Conservation (phyloP, 306 rosid genomes). For the Trifolium repens region DNA sequence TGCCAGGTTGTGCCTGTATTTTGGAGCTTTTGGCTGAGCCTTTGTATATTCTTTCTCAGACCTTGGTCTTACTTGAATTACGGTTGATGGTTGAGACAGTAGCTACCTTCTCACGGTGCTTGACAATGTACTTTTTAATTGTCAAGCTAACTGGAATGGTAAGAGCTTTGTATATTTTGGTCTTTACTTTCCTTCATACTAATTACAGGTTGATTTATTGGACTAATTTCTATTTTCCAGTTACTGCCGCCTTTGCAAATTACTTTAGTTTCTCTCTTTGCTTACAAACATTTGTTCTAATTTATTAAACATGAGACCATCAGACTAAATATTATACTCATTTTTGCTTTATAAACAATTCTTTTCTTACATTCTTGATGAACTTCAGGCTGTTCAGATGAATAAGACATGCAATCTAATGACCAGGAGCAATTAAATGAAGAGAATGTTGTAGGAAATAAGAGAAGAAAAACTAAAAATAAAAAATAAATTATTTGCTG, state of each 20-base stretch:
- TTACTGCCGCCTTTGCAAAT: conserved; percentile 3
- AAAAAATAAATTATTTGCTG: conserved; percentile 10
- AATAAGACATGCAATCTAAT: conserved; percentile 34
- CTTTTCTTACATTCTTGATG: conserved; percentile 26
- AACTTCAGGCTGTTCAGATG: conserved; percentile 23
- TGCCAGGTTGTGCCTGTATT: conserved; percentile 87
- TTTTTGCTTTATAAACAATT: conserved; percentile 18
- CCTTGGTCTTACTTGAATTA: conserved; percentile 75
- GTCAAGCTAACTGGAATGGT: conserved; percentile 68
- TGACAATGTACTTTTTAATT: conserved; percentile 75
- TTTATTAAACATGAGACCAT: conserved; percentile 27
- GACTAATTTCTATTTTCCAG: conserved; percentile 24
- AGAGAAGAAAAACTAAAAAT: conserved; percentile 7
- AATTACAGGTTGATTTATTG: conserved; percentile 19
- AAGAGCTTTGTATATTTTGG: conserved; percentile 41
- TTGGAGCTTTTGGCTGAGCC: conserved; percentile 97
- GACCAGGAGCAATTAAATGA: conserved; percentile 7
- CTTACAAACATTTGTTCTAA: neutral
- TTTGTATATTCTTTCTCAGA: conserved; percentile 87
- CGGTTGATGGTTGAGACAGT: conserved; percentile 81
- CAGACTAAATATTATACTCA: conserved; percentile 17
- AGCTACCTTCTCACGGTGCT: conserved; percentile 83
- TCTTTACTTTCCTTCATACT: conserved; percentile 30
- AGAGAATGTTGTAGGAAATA: conserved; percentile 19
- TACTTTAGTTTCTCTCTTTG: conserved; percentile 22